Percentiles rank a stretch among this genome's conserved stretches.
Evolutionary conservation across 2,329 filamentous ascomycete species (phyloP).

Genomic region (Sphaerulina populicola): DNA sequence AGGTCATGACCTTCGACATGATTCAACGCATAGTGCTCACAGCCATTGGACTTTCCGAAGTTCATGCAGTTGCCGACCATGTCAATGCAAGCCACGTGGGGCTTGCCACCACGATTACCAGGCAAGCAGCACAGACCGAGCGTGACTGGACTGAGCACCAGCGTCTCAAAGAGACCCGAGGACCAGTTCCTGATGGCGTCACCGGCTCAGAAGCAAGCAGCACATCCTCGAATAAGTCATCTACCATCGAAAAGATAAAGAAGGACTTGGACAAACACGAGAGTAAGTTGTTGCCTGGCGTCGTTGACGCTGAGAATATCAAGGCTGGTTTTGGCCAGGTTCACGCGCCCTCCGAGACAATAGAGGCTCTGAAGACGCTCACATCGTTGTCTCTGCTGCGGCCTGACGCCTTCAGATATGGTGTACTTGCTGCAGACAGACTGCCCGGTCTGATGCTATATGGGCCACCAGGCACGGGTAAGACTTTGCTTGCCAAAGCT

Average conservation of each 20-base stretch:
- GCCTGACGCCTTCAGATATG: slow-evolving; percentile 92
- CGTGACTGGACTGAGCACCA: slow-evolving; percentile 12
- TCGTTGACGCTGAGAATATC: slow-evolving; percentile 74
- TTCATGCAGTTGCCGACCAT: slow-evolving; percentile 24
- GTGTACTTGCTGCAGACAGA: slow-evolving; percentile 80
- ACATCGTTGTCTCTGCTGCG: slow-evolving; percentile 79
- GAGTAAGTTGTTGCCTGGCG: slow-evolving; percentile 69
- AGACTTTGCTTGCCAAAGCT: slow-evolving; percentile 66
- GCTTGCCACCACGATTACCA: slow-evolving; percentile 22
- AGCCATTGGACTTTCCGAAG: slow-evolving; percentile 45
- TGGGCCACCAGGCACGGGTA: slow-evolving; percentile 81
- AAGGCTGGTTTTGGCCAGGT: slow-evolving; percentile 82
- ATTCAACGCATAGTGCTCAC: slow-evolving; percentile 52
- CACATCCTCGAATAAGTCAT: neutral
- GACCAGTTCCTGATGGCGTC: neutral
- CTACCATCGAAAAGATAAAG: slow-evolving; percentile 41
- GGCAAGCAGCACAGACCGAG: slow-evolving; percentile 20
- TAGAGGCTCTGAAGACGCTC: slow-evolving; percentile 78
- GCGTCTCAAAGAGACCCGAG: slow-evolving; percentile 2
- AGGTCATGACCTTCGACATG: slow-evolving; percentile 48
- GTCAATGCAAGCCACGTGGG: slow-evolving; percentile 35
- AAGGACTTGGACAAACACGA: slow-evolving; percentile 66
- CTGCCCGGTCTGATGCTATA: slow-evolving; percentile 95
- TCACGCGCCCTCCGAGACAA: slow-evolving; percentile 70
- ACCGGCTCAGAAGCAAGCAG: neutral